Evolutionary conservation across 1,284 basidiomycete species (phyloP), one percentile per base, ranked within the genome.

Genomic region (Apiotrichum gamsii): DNA sequence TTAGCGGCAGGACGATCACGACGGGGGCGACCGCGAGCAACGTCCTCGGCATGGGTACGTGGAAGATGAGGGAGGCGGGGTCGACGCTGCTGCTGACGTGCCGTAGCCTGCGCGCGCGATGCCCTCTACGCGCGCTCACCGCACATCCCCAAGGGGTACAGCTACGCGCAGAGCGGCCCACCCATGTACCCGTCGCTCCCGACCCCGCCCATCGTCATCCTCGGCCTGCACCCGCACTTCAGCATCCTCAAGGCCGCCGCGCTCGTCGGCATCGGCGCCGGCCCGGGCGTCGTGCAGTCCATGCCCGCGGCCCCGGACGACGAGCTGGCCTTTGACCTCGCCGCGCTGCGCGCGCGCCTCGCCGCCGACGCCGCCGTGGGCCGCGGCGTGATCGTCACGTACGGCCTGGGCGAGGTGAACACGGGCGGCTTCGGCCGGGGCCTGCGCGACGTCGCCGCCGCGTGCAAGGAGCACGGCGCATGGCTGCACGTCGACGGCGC

Each of bases 401-500:
- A 72, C 18, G 70, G 69, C 4, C 60, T 75, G 19, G 77, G 76
- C 5, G 77, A 79, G 57, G 76, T 79, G 25, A 78, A 78, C 55
- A 78, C 77, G 48, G 75, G 75, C 18, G 73, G 67, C 3, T 72
- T 74, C 43, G 74, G 70, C 3, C 60, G 58, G 10, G 57, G 64
- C 13, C 46, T 73, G 23, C 54, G 47, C 13, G 47, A 58, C 3
- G 62, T 77, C 10, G 65, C 71, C 4, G 47, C 41, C 4, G 54
- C 78, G 23, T 77, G 75, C 46, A 67, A 69, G 42, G 31, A 49
- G 23, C 73, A 74, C 49, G 60, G 56, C 6, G 74, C 73, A 0
- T 78, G 77, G 77, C 56, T 79, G 3, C 77, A 78, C 54, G 62
- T 78, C 28, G 77, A 78, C 57, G 77, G 72, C 5, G 74, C 77